Conservation (phyloP, 768 basidiomycete genomes). For the Hygrophoropsis aurantiaca region DNA sequence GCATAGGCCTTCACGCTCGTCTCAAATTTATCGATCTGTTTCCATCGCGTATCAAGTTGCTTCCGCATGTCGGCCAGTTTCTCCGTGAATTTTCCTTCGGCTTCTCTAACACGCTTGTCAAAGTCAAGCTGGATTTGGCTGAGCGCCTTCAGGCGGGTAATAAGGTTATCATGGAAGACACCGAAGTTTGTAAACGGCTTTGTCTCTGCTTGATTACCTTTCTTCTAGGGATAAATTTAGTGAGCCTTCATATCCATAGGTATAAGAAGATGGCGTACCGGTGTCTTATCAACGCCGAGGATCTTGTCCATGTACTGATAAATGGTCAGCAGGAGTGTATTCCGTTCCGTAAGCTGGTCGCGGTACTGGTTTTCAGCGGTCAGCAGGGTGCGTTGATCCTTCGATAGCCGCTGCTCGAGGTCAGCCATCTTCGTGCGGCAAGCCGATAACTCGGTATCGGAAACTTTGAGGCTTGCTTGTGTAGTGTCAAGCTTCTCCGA, state of each 20-base stretch:
- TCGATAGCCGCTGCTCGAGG: conserved; percentile 76
- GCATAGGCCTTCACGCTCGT: conserved; percentile 76
- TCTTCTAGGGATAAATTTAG: conserved; percentile 51
- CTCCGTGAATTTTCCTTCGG: conserved; percentile 70
- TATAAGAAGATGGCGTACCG: conserved; percentile 46
- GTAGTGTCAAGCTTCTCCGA: conserved; percentile 85
- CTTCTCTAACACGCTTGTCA: conserved; percentile 80
- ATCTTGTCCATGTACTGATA: conserved; percentile 97
- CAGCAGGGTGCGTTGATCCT: conserved; percentile 76
- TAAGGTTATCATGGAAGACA: conserved; percentile 93
- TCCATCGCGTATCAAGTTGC: conserved; percentile 86
- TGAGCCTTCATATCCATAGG: not conserved
- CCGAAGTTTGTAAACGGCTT: conserved; percentile 93
- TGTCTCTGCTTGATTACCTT: conserved; percentile 72
- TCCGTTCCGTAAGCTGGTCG: conserved; percentile 91
- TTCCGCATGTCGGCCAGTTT: conserved; percentile 78
- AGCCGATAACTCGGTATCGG: conserved; percentile 65
- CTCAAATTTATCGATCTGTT: conserved; percentile 92
- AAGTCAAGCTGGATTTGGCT: conserved; percentile 85
- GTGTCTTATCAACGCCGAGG: conserved; percentile 83
- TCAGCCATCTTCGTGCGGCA: conserved; percentile 67
- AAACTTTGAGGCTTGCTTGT: conserved; percentile 57
- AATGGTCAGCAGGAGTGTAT: conserved; percentile 86
- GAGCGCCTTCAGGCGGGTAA: conserved; percentile 81
- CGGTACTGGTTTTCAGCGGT: conserved; percentile 78